Evolutionary conservation across 257 asterid species (phyloP).

Genomic region (Ajuga chamaepitys): DNA sequence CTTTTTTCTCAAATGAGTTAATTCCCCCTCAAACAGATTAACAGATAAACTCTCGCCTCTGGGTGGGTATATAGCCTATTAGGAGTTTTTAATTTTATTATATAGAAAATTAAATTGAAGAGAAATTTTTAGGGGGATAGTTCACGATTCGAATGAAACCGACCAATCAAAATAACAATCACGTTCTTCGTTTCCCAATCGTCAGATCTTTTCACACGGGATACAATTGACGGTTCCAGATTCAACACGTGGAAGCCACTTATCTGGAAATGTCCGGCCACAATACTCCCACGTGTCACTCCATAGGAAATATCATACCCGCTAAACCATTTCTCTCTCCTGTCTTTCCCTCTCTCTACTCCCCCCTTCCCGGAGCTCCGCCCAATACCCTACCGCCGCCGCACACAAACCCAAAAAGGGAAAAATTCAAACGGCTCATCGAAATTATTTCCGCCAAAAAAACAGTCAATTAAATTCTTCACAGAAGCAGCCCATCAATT

Average conservation of each 20-base stretch:
- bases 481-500: background rate
- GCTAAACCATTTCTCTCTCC: background rate
- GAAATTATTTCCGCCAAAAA: conserved; percentile 16
- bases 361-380: conserved; percentile 27
- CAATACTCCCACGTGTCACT: conserved; percentile 22
- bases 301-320: conserved; percentile 16
- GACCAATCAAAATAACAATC: conserved; percentile 15
- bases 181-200: conserved; percentile 16
- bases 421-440: conserved; percentile 5
- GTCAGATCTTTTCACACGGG: conserved; percentile 12
- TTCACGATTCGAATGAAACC: conserved; percentile 9
- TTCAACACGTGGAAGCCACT: conserved; percentile 27
- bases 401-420: conserved; percentile 3
- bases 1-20: too few species aligned
- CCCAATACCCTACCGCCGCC: conserved; percentile 23
- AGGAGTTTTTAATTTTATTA: too few species aligned
- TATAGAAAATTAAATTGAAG: too few species aligned
- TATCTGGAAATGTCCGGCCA: conserved; percentile 28
- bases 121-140: background rate
- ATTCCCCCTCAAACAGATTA: too few species aligned
- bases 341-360: background rate
- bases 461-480: background rate
- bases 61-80: too few species aligned
- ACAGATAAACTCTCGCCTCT: too few species aligned
- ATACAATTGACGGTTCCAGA: background rate